Evolutionary conservation across 129 eudicot genomes (phyloP).

Genomic region (Deinandra increscens): DNA sequence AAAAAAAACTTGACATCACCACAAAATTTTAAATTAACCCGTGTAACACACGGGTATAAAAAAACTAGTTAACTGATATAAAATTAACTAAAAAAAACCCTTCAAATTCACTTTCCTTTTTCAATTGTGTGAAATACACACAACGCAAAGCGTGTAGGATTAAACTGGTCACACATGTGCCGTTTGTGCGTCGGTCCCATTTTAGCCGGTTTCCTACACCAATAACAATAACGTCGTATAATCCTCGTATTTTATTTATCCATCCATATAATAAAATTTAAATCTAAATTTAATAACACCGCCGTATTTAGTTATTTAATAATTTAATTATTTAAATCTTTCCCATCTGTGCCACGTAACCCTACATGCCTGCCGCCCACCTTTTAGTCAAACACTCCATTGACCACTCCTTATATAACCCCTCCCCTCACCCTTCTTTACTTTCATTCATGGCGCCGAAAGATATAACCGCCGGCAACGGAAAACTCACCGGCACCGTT

Average conservation of each 20-base stretch:
- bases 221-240: background rate
- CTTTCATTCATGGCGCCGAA: slow-evolving; percentile 39
- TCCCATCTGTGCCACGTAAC: slow-evolving; percentile 26
- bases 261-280: background rate
- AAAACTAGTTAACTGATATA: no score
- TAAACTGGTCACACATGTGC: background rate
- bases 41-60: no score
- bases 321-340: background rate
- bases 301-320: background rate
- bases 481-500: slow-evolving; percentile 19
- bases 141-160: slow-evolving; percentile 5
- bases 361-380: slow-evolving; percentile 36
- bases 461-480: slow-evolving; percentile 26
- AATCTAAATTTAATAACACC: background rate
- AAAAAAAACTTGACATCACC: no score
- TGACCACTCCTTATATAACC: slow-evolving; percentile 38
- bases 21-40: no score
- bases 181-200: background rate
- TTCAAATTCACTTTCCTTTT: no score
- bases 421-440: background rate
- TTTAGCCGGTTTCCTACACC: slow-evolving; percentile 22
- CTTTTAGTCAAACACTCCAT: slow-evolving; percentile 44
- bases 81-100: background rate
- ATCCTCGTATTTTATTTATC: background rate
- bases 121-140: background rate